phyloP scores from a whole-genome alignment of 495 filamentous ascomycete species.

The Aspergillus nidulans region DNA sequence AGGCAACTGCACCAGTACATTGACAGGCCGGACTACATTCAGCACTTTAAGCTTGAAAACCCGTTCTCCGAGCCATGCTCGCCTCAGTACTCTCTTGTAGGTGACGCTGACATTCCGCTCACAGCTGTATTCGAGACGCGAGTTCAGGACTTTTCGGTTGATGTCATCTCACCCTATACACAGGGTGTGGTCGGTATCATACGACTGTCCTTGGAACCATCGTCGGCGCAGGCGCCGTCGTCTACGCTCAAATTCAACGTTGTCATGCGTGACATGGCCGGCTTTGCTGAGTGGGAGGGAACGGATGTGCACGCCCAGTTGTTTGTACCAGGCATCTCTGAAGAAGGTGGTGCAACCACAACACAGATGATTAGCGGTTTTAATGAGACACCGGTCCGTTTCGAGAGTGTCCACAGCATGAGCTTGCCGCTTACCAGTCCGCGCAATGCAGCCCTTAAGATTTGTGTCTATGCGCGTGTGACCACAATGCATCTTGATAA shows the following conservation, averaged over 20 bases:
- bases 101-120: constrained; percentile 90
- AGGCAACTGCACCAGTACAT: constrained; percentile 95
- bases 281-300: constrained; percentile 94
- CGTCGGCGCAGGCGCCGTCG: constrained; percentile 85
- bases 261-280: constrained; percentile 95
- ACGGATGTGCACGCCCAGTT: constrained; percentile 94
- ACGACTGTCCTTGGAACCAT: constrained; percentile 86
- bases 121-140: constrained; percentile 92
- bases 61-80: constrained; percentile 87
- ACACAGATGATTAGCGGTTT: constrained; percentile 94
- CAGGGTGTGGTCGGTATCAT: constrained; percentile 84
- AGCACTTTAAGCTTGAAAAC: constrained; percentile 55
- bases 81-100: constrained; percentile 86
- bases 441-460: constrained; percentile 67
- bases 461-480: constrained; percentile 91
- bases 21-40: constrained; percentile 87
- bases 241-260: constrained; percentile 97
- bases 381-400: constrained; percentile 89
- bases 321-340: constrained; percentile 87
- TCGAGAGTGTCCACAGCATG: constrained; percentile 98
- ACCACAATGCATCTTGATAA: constrained; percentile 95
- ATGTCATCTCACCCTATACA: constrained; percentile 90
- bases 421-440: constrained; percentile 86
- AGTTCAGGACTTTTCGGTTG: constrained; percentile 89
- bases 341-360: constrained; percentile 86